Evolutionary conservation across 768 basidiomycete species (phyloP).

Genomic region (Strobilomyces confusus): DNA sequence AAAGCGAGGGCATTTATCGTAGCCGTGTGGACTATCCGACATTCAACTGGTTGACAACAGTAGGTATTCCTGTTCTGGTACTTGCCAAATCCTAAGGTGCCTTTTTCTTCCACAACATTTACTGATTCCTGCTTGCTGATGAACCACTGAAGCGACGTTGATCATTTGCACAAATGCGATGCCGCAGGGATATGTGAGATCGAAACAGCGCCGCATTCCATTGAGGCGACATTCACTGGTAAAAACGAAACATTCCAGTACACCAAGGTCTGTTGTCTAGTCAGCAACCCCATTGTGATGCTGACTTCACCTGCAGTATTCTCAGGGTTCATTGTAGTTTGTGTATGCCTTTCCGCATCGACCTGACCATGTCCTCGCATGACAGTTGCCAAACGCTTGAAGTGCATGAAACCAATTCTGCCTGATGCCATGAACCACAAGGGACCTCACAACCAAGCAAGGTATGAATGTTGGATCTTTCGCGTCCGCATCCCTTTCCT

Average conservation of each 20-base stretch:
- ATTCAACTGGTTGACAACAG: slow-evolving; percentile 25
- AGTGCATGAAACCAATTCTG: slow-evolving; percentile 51
- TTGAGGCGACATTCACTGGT: slow-evolving; percentile 60
- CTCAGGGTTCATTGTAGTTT: slow-evolving; percentile 33
- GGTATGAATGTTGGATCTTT: slow-evolving; percentile 26
- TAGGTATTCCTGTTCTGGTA: too few relatives aligned
- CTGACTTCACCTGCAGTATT: too few relatives aligned
- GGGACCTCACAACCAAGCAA: too few relatives aligned
- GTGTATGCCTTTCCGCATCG: neutral
- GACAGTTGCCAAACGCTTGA: slow-evolving; percentile 47
- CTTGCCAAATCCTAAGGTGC: too few relatives aligned
- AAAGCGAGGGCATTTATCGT: too few relatives aligned
- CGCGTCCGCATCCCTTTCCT: neutral
- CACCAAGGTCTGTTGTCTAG: slow-evolving; percentile 45
- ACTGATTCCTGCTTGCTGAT: too few relatives aligned
- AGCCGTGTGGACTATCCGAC: slow-evolving; percentile 42
- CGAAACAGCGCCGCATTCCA: too few relatives aligned
- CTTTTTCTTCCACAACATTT: too few relatives aligned
- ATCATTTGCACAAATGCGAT: slow-evolving; percentile 51
- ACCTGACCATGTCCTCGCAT: neutral
- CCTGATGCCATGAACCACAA: too few relatives aligned
- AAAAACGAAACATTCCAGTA: slow-evolving; percentile 59
- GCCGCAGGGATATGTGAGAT: slow-evolving; percentile 35
- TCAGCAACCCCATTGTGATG: slow-evolving; percentile 58
- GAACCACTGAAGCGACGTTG: slow-evolving; percentile 36